These are phyloP conservation scores for Deakozyma indianensis DNA, from an alignment of 805 yeast species.

Conservation along the genomic window DNA sequence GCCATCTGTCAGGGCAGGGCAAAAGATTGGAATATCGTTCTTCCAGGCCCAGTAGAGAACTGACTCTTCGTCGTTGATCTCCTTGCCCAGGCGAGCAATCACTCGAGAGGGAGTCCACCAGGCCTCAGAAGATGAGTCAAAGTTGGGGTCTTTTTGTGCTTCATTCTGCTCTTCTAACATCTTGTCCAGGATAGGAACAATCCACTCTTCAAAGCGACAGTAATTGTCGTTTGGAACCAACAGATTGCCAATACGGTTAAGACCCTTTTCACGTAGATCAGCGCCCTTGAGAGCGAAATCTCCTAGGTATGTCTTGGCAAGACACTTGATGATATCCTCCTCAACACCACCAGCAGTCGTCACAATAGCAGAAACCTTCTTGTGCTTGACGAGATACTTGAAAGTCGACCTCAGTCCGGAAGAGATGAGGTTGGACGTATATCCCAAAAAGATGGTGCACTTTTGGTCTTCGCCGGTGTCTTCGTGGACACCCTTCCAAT, in stretches of 20 bases:
- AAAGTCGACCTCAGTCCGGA: constrained; percentile 89
- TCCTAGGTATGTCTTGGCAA: constrained; percentile 93
- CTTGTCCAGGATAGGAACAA: constrained; percentile 80
- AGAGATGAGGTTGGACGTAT: constrained; percentile 88
- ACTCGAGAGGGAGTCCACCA: constrained; percentile 91
- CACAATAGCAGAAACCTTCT: constrained; percentile 87
- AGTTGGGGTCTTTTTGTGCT: constrained; percentile 47
- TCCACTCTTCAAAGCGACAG: constrained; percentile 97
- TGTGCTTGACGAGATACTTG: constrained; percentile 80
- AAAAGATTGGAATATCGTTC: constrained; percentile 88
- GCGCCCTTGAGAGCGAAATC: constrained; percentile 76
- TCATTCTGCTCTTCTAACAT: constrained; percentile 82
- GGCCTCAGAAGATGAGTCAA: constrained; percentile 22
- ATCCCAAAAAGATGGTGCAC: constrained; percentile 88
- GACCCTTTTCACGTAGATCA: constrained; percentile 78
- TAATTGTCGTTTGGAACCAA: constrained; percentile 96
- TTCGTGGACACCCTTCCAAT: constrained; percentile 77
- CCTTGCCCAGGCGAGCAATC: constrained; percentile 88
- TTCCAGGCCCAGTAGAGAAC: constrained; percentile 98
- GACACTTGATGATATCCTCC: constrained; percentile 90
- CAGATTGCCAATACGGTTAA: constrained; percentile 95
- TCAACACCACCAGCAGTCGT: constrained; percentile 98
- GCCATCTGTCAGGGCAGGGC: constrained; percentile 97
- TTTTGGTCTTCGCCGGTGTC: constrained; percentile 42
- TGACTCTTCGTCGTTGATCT: constrained; percentile 83